phyloP scores from a whole-genome alignment of 2,329 filamentous ascomycete genomes.

The Fusarium sp. region DNA sequence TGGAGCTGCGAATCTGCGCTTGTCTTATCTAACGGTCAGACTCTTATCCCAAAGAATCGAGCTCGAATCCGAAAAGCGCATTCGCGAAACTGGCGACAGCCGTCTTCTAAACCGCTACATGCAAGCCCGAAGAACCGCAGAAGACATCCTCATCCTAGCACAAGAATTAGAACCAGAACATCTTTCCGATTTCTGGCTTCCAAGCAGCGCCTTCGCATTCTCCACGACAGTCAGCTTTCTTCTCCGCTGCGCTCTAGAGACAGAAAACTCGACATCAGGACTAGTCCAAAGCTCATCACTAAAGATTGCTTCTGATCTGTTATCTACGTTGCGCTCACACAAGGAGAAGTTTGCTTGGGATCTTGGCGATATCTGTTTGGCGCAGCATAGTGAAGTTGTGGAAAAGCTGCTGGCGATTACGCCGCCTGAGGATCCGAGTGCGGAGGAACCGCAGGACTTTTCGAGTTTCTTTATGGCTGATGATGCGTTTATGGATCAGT shows the following conservation, averaged over 20 bases:
- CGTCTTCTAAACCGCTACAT: constrained; percentile 52
- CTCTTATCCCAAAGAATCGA: constrained; percentile 61
- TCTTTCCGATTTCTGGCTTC: constrained; percentile 63
- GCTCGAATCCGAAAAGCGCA: constrained; percentile 56
- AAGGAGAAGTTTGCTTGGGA: constrained; percentile 60
- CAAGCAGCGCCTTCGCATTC: constrained; percentile 61
- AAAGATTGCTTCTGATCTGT: constrained; percentile 57
- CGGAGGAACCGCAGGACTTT: constrained; percentile 35
- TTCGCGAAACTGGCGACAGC: constrained; percentile 35
- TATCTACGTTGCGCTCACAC: constrained; percentile 55
- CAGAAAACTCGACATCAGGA: constrained; percentile 52
- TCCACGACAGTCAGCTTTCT: constrained; percentile 63
- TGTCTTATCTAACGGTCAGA: constrained; percentile 62
- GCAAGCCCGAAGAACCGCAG: constrained; percentile 58
- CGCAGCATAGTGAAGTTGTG: constrained; percentile 60
- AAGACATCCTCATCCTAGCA: constrained; percentile 62
- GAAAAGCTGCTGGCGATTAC: constrained; percentile 56
- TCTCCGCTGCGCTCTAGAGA: constrained; percentile 61
- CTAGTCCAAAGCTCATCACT: constrained; percentile 56
- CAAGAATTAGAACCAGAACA: constrained; percentile 59
- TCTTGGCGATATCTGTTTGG: constrained; percentile 62
- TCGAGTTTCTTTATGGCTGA: constrained; percentile 50
- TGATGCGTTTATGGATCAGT: constrained; percentile 51
- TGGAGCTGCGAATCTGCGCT: constrained; percentile 63
- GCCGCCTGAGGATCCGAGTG: constrained; percentile 37